These are phyloP conservation scores for Citrullus mucosospermus DNA, from an alignment of 306 rosid species.

Conservation along the genomic window DNA sequence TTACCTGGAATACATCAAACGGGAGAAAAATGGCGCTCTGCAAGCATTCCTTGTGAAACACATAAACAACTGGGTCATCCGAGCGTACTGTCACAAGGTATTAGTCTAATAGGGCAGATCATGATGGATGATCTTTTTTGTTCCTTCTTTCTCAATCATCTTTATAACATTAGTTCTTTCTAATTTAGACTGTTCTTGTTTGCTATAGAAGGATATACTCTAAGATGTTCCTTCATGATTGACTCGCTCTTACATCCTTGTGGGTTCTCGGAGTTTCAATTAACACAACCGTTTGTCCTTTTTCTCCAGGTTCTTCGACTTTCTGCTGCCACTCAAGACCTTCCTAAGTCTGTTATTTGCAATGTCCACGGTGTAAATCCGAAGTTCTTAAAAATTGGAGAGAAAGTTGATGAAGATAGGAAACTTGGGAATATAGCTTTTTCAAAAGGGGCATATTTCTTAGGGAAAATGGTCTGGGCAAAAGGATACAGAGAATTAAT, in stretches of 20 bases:
- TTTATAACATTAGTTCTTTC: neutral
- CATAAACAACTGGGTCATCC: conserved; percentile 87
- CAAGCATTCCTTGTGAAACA: conserved; percentile 92
- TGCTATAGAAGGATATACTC: neutral
- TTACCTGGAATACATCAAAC: conserved; percentile 86
- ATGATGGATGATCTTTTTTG: neutral
- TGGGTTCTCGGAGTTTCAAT: neutral
- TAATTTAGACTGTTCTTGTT: neutral
- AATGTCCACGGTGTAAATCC: conserved; percentile 99
- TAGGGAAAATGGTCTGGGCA: conserved; percentile 99
- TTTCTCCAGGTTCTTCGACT: conserved; percentile 83
- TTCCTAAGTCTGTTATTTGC: conserved; percentile 81
- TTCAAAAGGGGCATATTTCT: conserved; percentile 93
- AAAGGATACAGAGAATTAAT: conserved; percentile 86
- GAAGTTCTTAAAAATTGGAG: conserved; percentile 81
- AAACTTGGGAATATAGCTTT: conserved; percentile 68
- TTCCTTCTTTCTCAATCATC: neutral
- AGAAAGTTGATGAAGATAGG: conserved; percentile 58
- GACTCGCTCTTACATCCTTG: neutral
- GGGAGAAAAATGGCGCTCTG: conserved; percentile 92
- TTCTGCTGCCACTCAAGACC: conserved; percentile 91
- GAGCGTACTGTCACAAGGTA: conserved; percentile 90
- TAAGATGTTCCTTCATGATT: neutral
- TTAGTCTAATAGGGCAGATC: neutral
- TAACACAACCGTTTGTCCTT: neutral